Base-by-base conservation (phyloP, 1,284 basidiomycete species). In the Ustilago hordei region DNA sequence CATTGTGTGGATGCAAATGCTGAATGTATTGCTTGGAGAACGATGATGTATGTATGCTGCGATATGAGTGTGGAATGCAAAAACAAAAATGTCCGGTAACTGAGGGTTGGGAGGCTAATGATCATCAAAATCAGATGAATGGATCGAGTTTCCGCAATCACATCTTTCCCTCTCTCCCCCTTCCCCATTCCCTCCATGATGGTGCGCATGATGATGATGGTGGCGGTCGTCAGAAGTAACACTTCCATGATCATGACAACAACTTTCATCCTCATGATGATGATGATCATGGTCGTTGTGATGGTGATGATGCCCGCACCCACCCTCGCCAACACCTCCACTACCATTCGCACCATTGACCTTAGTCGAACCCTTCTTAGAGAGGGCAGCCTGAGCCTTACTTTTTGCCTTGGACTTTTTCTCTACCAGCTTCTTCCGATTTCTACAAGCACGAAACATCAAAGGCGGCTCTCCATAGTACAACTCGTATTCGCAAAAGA, bases 401-500 rank as follows among this genome's bases (percentile, higher is more conserved):
- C 71, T 78, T 57, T 81, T 82, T 3, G 79, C 85, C 70, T 81
- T 78, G 53, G 74, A 75, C 43, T 85, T 69, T 35, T 80, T 61
- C 50, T 79, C 78, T 17, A 87, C 79, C 3, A 86, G 73, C 66
- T 82, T 81, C 60, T 85, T 85, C 35, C 86, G 62, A 45, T 80
- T 83, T 53, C 83, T 67, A 50, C 84, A 74, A 8, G 82, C 81
- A 12, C 77, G 68, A 12, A 78, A 53, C 70, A 87, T 78, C 34
- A 75, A 57, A 13, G 79, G 60, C 23, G 77, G 67, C 57, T 86
- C 84, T 23, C 86, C 86, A 59, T 85, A 87, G 60, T 85, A 84
- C 45, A 87, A 66, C 64, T 86, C 81, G 69, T 86, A 86, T 50
- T 87, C 86, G 80, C 86, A 87, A 62, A 86, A 86, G 7, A 83